Evolutionary conservation across 768 basidiomycete species (phyloP).

Genomic region (Mycena indigotica): DNA sequence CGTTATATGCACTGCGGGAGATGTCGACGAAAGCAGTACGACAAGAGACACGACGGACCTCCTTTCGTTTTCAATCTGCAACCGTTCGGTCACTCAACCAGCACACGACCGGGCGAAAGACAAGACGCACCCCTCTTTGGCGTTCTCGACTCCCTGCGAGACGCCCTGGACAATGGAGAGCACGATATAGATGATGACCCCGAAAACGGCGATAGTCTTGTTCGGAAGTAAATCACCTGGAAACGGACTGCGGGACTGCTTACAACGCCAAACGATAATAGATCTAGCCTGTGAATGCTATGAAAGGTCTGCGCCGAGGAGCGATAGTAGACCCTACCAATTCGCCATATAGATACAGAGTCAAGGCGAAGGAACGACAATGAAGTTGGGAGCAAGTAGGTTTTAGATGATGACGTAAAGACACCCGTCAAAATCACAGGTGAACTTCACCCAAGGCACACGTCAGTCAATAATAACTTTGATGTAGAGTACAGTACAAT

Average conservation of each 20-base stretch:
- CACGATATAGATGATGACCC: constrained; percentile 47
- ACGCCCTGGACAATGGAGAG: constrained; percentile 40
- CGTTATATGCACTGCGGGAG: constrained; percentile 46
- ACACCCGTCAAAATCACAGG: too few species aligned
- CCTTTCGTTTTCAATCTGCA: constrained; percentile 59
- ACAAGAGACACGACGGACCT: background rate
- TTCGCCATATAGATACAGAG: too few species aligned
- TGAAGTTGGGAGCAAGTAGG: too few species aligned
- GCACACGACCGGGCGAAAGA: background rate
- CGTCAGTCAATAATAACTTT: too few species aligned
- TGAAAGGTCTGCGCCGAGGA: background rate
- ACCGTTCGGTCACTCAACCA: background rate
- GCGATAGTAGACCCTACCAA: background rate
- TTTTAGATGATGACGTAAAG: too few species aligned
- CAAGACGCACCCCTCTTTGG: constrained; percentile 56
- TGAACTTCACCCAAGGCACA: too few species aligned
- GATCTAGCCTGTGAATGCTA: constrained; percentile 38
- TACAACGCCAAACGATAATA: constrained; percentile 44
- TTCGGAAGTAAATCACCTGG: background rate
- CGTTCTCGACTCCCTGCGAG: constrained; percentile 46
- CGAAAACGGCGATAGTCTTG: constrained; percentile 52
- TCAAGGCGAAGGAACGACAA: too few species aligned
- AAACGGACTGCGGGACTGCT: constrained; percentile 19
- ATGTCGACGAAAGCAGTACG: background rate
- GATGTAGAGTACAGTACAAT: too few species aligned